phyloP scores from a whole-genome alignment of 148 eudicot species.

The Rhododendron molle region DNA sequence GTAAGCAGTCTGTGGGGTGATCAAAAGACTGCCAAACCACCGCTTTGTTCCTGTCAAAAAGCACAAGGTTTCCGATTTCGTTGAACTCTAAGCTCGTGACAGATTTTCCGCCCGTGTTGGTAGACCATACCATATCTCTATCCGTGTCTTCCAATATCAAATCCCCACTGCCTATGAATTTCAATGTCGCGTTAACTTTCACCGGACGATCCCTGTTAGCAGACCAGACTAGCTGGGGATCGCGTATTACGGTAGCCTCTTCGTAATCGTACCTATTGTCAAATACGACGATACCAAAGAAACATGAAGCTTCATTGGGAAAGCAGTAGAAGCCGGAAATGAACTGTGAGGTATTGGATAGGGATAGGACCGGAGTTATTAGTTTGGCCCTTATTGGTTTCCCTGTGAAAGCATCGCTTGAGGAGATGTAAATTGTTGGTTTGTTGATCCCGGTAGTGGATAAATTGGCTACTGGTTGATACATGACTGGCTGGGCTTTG shows the following conservation, averaged over 20 bases:
- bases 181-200: slow-evolving; percentile 6
- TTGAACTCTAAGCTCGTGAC: slow-evolving; percentile 26
- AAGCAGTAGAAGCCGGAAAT: background rate
- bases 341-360: too few species aligned
- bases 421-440: too few species aligned
- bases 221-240: slow-evolving; percentile 14
- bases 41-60: slow-evolving; percentile 7
- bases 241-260: background rate
- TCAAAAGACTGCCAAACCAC: slow-evolving; percentile 37
- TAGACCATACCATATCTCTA: slow-evolving; percentile 25
- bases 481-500: too few species aligned
- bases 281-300: background rate
- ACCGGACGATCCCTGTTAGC: slow-evolving; percentile 20
- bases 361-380: too few species aligned
- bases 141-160: slow-evolving; percentile 22
- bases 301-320: background rate
- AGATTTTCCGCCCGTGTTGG: slow-evolving; percentile 20
- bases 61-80: slow-evolving; percentile 23
- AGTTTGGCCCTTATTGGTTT: too few species aligned
- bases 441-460: too few species aligned
- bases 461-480: too few species aligned
- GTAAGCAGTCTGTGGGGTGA: slow-evolving; percentile 29
- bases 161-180: slow-evolving; percentile 23
- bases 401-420: too few species aligned
- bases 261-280: too few species aligned